Evolutionary conservation across 1,139 yeast species (phyloP), one percentile per base, ranked within the genome.

Genomic region (Geotrichum klebahnii): DNA sequence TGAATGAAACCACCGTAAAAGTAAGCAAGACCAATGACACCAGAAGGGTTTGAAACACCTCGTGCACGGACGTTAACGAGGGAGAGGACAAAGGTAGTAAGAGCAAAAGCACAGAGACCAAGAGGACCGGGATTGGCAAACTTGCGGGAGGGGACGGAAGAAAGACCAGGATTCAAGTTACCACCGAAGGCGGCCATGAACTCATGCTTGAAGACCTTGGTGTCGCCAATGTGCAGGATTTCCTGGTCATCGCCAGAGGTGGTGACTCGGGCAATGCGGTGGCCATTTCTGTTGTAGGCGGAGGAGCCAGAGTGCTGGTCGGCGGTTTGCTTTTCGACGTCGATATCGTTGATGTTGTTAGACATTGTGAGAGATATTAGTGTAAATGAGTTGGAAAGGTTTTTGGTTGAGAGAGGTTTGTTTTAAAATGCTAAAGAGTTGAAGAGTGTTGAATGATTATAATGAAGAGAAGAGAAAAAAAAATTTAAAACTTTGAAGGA

Each of bases 41-140:
- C 73, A 57, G 76, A 74, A 31, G 82, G 75, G 26, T 68, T 67
- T 5, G 64, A 55, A 26, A 82, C 77, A 20, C 81, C 80, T 64
- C 80, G 78, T n/a, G 87, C 86, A 26, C 75, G 74, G 5, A 77
- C 74, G 57, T 81, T 80, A 57, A 80, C 71, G 63, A 89, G 69
- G 3, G 90, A 81, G 43, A 88, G 73, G 12, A 87, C 87, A 67
- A 89, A 85, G 3, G 95, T 85, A 17, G 95, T 85, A 58, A 87
- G 72, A 5, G 95, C 95, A 64, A 89, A 88, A 3, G 87, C 94
- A 46, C 81, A 77, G 56, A 89, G 74, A 12, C 96, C 96, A 51
- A 89, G 73, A 2, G 96, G 96, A 46, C 94, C 87, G 40, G 96
- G 95, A 67, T 88, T 88, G 55, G 84, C 96, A 65, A 87, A 82